These are phyloP conservation scores for Pelargonium citronellum DNA, from an alignment of 441 rosid species.

Conservation along the genomic window DNA sequence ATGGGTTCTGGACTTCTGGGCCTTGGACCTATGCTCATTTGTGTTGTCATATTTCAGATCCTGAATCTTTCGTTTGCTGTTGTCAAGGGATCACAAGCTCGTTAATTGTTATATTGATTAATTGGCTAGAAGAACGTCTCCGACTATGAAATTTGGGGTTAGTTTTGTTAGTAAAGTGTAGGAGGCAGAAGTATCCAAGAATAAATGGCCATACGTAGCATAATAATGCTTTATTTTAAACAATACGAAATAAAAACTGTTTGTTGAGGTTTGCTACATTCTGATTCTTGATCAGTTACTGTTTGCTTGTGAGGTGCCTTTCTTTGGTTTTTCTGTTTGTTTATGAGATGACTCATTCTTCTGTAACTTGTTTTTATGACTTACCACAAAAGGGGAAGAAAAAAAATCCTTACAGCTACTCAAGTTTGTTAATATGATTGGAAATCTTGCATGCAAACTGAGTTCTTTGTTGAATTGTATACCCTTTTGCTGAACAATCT, in stretches of 20 bases:
- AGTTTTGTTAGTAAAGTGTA: conserved; percentile 2
- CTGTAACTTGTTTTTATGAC: not conserved
- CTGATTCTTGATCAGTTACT: not conserved
- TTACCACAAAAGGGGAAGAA: not conserved
- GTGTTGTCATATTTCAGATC: too few species aligned
- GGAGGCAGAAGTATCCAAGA: conserved; percentile 5
- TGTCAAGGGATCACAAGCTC: too few species aligned
- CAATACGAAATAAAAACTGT: not conserved
- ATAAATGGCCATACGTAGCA: not conserved
- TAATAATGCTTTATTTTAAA: not conserved
- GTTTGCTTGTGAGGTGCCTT: not conserved
- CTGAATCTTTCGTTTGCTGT: too few species aligned
- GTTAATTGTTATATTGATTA: too few species aligned
- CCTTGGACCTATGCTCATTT: too few species aligned
- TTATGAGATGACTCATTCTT: not conserved
- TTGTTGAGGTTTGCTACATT: not conserved
- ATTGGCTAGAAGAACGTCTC: too few species aligned
- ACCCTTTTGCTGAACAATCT: conserved; percentile 11
- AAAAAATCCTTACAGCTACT: not conserved
- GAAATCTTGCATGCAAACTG: not conserved
- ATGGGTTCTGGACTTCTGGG: too few species aligned
- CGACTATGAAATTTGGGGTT: not conserved
- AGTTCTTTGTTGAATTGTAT: not conserved
- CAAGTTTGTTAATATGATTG: not conserved
- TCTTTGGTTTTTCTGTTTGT: not conserved